A percentile compares a stretch with the other conserved stretches of the same genome.
Conservation (phyloP, 2,329 filamentous ascomycete species). For the Ceratocystis diversiconidia region DNA sequence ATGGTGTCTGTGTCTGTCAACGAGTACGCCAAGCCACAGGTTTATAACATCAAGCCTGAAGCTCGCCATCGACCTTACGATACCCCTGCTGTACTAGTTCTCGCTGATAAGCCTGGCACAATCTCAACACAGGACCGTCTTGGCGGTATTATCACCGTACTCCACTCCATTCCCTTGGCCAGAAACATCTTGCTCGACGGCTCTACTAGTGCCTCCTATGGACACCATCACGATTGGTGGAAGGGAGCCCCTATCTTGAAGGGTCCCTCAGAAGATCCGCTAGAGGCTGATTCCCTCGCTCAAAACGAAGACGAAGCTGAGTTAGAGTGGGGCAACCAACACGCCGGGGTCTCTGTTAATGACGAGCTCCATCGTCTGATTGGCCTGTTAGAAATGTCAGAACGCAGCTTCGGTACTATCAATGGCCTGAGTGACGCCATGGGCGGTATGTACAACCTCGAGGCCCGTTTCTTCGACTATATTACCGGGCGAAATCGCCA, state of each 20-base stretch:
- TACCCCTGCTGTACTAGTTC: constrained; percentile 38
- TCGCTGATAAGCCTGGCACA: constrained; percentile 18
- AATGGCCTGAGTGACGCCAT: constrained; percentile 32
- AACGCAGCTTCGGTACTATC: constrained; percentile 44
- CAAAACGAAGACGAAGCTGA: background rate
- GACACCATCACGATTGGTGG: constrained; percentile 47
- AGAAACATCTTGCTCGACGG: constrained; percentile 41
- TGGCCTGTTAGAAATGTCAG: constrained; percentile 47
- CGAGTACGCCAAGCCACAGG: constrained; percentile 28
- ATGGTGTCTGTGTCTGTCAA: constrained; percentile 38
- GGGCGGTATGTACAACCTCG: constrained; percentile 17
- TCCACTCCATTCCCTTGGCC: constrained; percentile 44
- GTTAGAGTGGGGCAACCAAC: constrained; percentile 9
- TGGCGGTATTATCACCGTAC: constrained; percentile 42
- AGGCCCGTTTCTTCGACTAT: constrained; percentile 31
- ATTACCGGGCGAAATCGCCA: constrained; percentile 25
- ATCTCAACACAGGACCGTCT: constrained; percentile 30
- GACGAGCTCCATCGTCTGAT: constrained; percentile 48
- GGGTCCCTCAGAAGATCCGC: background rate
- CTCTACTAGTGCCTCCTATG: constrained; percentile 33
- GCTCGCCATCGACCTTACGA: constrained; percentile 21
- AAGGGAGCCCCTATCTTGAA: constrained; percentile 28
- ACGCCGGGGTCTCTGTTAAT: constrained; percentile 26
- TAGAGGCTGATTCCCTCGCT: background rate
- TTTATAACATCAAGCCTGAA: constrained; percentile 18